phyloP scores from a whole-genome alignment of 2,329 filamentous ascomycete genomes.

The Apiospora hydei region DNA sequence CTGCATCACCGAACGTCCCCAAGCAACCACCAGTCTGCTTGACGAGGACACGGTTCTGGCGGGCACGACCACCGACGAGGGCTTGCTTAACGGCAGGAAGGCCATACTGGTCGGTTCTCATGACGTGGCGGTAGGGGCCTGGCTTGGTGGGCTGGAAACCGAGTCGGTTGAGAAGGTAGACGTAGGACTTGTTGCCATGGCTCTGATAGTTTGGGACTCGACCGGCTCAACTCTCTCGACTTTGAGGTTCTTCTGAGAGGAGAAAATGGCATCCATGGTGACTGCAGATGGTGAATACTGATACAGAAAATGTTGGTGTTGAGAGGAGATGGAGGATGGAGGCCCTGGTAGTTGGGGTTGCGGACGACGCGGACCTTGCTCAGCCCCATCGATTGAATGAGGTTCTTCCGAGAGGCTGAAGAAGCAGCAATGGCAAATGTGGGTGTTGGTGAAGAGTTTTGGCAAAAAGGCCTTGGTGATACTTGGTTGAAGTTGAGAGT shows the following conservation, averaged over 20 bases:
- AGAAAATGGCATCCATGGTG: conserved; percentile 45
- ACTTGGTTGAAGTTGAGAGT: background rate
- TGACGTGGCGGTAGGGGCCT: conserved; percentile 65
- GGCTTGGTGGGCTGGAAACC: conserved; percentile 67
- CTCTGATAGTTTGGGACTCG: conserved; percentile 65
- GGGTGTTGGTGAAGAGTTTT: background rate
- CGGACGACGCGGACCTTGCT: conserved; percentile 57
- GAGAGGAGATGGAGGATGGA: background rate
- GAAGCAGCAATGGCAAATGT: conserved; percentile 34
- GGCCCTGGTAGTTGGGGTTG: conserved; percentile 64
- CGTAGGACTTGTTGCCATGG: conserved; percentile 69
- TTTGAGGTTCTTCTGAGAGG: conserved; percentile 45
- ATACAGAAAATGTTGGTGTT: background rate
- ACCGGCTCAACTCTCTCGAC: conserved; percentile 49
- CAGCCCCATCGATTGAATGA: conserved; percentile 46
- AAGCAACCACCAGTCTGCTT: conserved; percentile 50
- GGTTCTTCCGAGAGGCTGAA: conserved; percentile 41
- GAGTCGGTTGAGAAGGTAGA: conserved; percentile 67
- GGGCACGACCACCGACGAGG: conserved; percentile 58
- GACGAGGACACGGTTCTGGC: conserved; percentile 54
- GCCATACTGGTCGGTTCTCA: conserved; percentile 53
- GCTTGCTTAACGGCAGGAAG: conserved; percentile 51
- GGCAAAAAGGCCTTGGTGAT: background rate
- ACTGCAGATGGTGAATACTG: background rate
- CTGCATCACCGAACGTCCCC: too few species aligned